Evolutionary conservation across 768 basidiomycete genomes (phyloP), one percentile per base, ranked within the genome.

Genomic region (Jaapia argillacea): DNA sequence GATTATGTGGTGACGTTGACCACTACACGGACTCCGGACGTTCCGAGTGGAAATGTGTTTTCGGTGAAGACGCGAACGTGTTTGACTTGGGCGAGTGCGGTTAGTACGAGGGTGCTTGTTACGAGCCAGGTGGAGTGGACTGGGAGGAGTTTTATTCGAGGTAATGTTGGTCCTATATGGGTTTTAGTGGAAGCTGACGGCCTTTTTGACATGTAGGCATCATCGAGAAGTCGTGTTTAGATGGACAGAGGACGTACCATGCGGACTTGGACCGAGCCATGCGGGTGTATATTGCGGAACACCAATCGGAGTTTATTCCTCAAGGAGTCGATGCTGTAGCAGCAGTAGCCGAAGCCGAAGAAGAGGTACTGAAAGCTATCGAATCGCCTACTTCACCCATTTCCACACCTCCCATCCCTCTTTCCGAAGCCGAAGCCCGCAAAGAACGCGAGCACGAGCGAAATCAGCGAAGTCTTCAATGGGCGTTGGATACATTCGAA

Each of bases 61-160:
- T 70, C 80, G 5, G 92, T 98, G 47, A 96, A 92, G 74, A 97
- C 94, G 13, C 67, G 81, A 52, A 96, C 93, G 10, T 97, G 94
- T 58, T 70, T 98, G 38, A 98, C 78, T 70, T 99, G 92, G 92
- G 92, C 90, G 7, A 82, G 84, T 41, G 65, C 74, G 3, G 72
- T 84, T 41, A 75, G 81, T 20, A 85, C 85, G 4, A 78, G 73
- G 45, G 78, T 99, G 12, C 50, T 92, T 7, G 88, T 98, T 3
- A 92, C 89, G 33, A 90, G 86, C 3, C 77, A 85, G 49, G 88
- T 98, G 1, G 93, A 97, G 47, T 99, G 94, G 92, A 89, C 88
- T 0, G 93, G 93, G 36, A 74, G 91, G 52, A 93, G 89, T 64
- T 98, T 97, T 64, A 92, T 99, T 62, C 94, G 88, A 64, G 85